phyloP scores from a whole-genome alignment of 169 alveolate genomes.

The Cryptosporidium parvum region DNA sequence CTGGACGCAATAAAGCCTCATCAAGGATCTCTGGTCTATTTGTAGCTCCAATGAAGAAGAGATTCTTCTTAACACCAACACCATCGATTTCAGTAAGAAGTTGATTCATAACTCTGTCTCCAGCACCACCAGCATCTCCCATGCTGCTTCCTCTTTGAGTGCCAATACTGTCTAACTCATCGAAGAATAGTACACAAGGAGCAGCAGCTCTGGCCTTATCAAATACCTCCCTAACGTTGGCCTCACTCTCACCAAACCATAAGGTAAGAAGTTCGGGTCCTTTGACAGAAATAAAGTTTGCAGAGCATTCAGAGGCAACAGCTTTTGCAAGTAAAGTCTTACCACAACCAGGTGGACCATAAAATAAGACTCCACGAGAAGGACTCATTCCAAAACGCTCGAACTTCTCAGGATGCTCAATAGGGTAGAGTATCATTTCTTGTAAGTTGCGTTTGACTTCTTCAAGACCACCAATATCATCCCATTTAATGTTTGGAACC shows the following conservation, averaged over 20 bases:
- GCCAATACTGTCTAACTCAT: slow-evolving; percentile 99
- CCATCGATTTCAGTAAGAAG: slow-evolving; percentile 99
- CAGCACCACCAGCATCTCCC: slow-evolving; percentile 98
- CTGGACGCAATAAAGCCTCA: slow-evolving; percentile 99
- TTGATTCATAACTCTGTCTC: slow-evolving; percentile 99
- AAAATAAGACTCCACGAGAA: slow-evolving; percentile 98
- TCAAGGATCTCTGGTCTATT: slow-evolving; percentile 99
- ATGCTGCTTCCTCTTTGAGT: slow-evolving; percentile 94
- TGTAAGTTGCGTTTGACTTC: slow-evolving; percentile 94
- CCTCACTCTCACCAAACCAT: slow-evolving; percentile 99
- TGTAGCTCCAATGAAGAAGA: slow-evolving; percentile 99
- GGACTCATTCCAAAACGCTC: slow-evolving; percentile 99
- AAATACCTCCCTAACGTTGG: slow-evolving; percentile 99
- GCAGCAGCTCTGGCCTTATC: slow-evolving; percentile 99
- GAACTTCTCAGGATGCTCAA: slow-evolving; percentile 96
- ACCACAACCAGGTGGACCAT: slow-evolving; percentile 99
- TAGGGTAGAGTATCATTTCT: slow-evolving; percentile 97
- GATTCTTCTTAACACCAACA: slow-evolving; percentile 97
- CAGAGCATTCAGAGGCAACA: slow-evolving; percentile 99
- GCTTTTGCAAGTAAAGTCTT: slow-evolving; percentile 99
- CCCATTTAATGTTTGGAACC: slow-evolving; percentile 99
- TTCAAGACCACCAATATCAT: slow-evolving; percentile 99
- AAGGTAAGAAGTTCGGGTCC: slow-evolving; percentile 99
- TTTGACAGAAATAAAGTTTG: slow-evolving; percentile 98
- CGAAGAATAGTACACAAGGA: slow-evolving; percentile 99